A percentile compares a stretch with the other conserved stretches of the same genome.
Evolutionary conservation across 345 rosid species (phyloP).

Genomic region (Aurinia saxatilis): DNA sequence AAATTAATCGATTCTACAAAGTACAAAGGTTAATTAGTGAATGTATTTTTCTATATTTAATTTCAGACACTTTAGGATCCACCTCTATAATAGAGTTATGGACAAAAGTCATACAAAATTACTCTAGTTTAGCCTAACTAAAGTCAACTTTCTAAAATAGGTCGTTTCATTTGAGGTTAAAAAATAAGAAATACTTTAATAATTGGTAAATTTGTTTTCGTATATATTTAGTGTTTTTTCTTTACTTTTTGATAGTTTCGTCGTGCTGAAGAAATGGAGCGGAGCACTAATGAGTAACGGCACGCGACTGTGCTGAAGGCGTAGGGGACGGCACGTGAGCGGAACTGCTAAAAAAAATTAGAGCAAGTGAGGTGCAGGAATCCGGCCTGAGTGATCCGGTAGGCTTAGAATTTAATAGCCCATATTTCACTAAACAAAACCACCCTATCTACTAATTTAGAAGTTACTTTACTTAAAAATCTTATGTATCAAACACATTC

Average conservation of each 20-base stretch:
- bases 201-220: neutral
- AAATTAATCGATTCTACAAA: neutral
- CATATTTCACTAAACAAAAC: too few species aligned
- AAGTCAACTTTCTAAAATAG: neutral
- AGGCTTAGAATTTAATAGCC: conserved; percentile 3
- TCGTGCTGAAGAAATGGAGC: conserved; percentile 29
- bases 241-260: conserved; percentile 7
- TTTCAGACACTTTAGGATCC: neutral
- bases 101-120: neutral
- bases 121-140: neutral
- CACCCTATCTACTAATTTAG: too few species aligned
- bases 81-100: neutral
- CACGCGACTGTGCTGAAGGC: conserved; percentile 29
- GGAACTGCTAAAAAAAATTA: neutral
- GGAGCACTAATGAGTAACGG: neutral
- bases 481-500: too few species aligned
- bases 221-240: neutral
- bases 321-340: conserved; percentile 25
- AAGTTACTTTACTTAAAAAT: too few species aligned
- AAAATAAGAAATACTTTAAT: neutral
- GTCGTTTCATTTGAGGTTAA: neutral
- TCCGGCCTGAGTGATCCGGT: too few species aligned
- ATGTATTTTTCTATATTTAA: neutral
- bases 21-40: neutral
- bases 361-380: neutral